Conservation (phyloP, 371 early-diverging fungal genomes). For the Dinochytrium kinnereticum region DNA sequence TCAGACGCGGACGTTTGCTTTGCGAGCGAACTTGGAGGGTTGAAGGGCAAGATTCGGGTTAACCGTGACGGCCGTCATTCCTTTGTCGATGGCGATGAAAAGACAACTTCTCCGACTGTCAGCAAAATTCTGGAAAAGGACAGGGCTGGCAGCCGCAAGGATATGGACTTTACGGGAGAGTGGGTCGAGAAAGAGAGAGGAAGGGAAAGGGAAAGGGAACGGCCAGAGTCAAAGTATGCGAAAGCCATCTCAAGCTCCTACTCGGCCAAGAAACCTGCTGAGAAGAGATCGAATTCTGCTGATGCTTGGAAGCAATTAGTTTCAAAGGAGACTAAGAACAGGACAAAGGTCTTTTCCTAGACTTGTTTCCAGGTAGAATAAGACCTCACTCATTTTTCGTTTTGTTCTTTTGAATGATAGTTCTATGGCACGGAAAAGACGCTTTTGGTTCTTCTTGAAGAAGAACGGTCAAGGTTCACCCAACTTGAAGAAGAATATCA, state of each 20-base stretch:
- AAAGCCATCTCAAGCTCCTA: not conserved
- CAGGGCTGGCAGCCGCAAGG: not conserved
- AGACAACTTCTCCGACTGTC: not conserved
- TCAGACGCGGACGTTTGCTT: slow-evolving; percentile 26
- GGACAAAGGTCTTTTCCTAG: slow-evolving; percentile 27
- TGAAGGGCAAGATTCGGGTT: slow-evolving; percentile 31
- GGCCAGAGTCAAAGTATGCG: slow-evolving; percentile 5
- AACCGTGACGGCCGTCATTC: slow-evolving; percentile 31
- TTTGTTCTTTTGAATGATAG: slow-evolving; percentile 13
- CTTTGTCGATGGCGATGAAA: slow-evolving; percentile 22
- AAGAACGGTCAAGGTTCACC: slow-evolving; percentile 48
- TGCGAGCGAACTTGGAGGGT: slow-evolving; percentile 25
- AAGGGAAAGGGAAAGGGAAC: not conserved
- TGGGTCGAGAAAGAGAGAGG: not conserved
- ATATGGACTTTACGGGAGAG: no score
- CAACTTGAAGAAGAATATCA: slow-evolving; percentile 54
- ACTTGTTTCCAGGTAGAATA: not conserved
- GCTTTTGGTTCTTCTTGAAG: slow-evolving; percentile 51
- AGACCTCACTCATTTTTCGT: not conserved
- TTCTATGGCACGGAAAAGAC: slow-evolving; percentile 49
- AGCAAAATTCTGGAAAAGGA: not conserved
- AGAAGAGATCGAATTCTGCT: slow-evolving; percentile 16
- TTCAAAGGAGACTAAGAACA: slow-evolving; percentile 25
- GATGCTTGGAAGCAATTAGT: slow-evolving; percentile 34
- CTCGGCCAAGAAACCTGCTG: not conserved